phyloP scores from a whole-genome alignment of 345 rosid genomes.

The Conringia planisiliqua region DNA sequence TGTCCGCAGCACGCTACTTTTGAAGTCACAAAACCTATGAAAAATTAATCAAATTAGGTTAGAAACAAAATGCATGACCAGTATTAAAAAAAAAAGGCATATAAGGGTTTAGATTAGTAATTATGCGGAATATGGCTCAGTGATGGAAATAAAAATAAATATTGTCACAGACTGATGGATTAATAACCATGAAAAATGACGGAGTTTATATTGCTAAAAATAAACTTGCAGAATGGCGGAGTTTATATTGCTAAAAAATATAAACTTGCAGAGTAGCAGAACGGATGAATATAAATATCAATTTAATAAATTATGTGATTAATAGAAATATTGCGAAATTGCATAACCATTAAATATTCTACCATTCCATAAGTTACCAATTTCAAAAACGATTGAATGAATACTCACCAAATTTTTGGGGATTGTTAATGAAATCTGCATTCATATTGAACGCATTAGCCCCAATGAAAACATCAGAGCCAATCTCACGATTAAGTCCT shows the following conservation, averaged over 20 bases:
- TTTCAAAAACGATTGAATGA: not conserved
- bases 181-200: not conserved
- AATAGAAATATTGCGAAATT: not conserved
- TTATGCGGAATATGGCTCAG: too few species aligned
- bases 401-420: conserved; percentile 54
- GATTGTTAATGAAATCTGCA: conserved; percentile 56
- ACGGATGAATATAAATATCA: not conserved
- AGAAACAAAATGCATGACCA: not conserved
- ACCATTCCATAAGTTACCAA: not conserved
- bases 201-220: not conserved
- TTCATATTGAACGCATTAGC: conserved; percentile 50
- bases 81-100: not conserved
- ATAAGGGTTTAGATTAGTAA: too few species aligned
- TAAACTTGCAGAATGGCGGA: not conserved
- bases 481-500: conserved; percentile 51
- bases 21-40: conserved; percentile 55
- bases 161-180: not conserved
- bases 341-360: not conserved
- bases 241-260: not conserved
- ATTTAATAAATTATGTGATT: not conserved
- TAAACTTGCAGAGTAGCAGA: not conserved
- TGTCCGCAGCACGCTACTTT: conserved; percentile 69
- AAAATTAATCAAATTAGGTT: not conserved
- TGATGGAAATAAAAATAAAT: too few species aligned
- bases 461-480: conserved; percentile 49